Evolutionary conservation across 2,329 filamentous ascomycete species (phyloP).

Genomic region (Cladosporium sp.): DNA sequence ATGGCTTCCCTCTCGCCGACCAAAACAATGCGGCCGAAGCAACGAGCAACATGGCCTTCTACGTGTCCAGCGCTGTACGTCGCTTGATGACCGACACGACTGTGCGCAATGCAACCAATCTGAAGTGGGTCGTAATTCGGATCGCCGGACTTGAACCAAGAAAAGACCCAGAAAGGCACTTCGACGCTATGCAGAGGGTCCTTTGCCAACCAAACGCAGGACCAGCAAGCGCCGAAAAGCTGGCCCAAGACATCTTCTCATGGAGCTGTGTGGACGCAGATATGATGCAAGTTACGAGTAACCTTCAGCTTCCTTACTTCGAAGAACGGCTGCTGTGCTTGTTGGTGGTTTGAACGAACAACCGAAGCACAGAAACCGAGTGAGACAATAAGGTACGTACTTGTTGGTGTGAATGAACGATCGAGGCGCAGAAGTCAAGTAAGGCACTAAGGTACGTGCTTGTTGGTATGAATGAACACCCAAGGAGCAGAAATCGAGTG

Average conservation of each 20-base stretch:
- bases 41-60: neutral
- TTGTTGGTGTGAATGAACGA: neutral
- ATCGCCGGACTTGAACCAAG: neutral
- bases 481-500: neutral
- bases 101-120: neutral
- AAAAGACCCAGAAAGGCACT: neutral
- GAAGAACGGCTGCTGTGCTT: neutral
- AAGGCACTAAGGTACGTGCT: neutral
- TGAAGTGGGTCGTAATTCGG: neutral
- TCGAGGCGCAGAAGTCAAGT: neutral
- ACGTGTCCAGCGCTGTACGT: neutral
- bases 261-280: neutral
- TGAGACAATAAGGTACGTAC: neutral
- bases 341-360: neutral
- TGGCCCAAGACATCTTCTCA: neutral
- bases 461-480: neutral
- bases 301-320: neutral
- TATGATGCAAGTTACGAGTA: neutral
- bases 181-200: neutral
- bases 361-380: neutral
- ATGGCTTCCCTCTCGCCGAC: neutral
- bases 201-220: neutral
- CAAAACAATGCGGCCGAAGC: neutral
- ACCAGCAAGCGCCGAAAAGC: neutral
- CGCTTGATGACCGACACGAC: neutral